Evolutionary conservation across 1,284 basidiomycete genomes (phyloP).

Genomic region (Marasmius sp.): DNA sequence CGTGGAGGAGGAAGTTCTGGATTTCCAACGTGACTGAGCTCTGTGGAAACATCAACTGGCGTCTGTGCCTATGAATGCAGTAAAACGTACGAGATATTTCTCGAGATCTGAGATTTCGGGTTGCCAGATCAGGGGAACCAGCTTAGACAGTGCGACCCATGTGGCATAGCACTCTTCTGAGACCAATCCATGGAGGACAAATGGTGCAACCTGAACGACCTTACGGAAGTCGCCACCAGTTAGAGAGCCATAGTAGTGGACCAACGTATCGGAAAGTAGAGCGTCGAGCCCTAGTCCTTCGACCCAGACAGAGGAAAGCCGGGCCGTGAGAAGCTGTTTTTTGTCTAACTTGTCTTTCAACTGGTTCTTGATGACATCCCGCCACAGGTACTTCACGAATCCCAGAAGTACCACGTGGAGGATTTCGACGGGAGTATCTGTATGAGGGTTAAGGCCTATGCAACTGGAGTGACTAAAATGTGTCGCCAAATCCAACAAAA

Average conservation of each 20-base stretch:
- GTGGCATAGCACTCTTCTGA: constrained; percentile 17
- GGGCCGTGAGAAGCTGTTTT: constrained; percentile 11
- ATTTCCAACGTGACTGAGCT: constrained; percentile 23
- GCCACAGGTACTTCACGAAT: constrained; percentile 25
- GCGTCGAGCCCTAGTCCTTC: constrained; percentile 27
- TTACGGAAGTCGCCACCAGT: constrained; percentile 33
- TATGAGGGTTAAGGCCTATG: constrained; percentile 5
- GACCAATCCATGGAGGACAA: constrained; percentile 33
- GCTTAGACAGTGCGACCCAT: constrained; percentile 30
- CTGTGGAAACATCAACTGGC: constrained; percentile 10
- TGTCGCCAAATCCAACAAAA: background rate
- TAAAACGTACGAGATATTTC: constrained; percentile 26
- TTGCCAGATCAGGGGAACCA: constrained; percentile 36
- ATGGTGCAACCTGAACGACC: constrained; percentile 35
- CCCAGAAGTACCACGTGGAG: constrained; percentile 19
- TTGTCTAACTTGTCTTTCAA: constrained; percentile 18
- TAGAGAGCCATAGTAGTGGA: constrained; percentile 33
- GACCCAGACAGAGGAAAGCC: constrained; percentile 26
- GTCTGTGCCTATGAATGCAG: background rate
- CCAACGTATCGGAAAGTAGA: constrained; percentile 29
- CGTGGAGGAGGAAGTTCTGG: constrained; percentile 26
- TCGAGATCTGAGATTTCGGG: constrained; percentile 32
- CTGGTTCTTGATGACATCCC: constrained; percentile 25
- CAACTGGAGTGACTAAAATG: background rate
- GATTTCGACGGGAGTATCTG: constrained; percentile 10